phyloP scores from a whole-genome alignment of 148 eudicot species.

The Fagopyrum tataricum region DNA sequence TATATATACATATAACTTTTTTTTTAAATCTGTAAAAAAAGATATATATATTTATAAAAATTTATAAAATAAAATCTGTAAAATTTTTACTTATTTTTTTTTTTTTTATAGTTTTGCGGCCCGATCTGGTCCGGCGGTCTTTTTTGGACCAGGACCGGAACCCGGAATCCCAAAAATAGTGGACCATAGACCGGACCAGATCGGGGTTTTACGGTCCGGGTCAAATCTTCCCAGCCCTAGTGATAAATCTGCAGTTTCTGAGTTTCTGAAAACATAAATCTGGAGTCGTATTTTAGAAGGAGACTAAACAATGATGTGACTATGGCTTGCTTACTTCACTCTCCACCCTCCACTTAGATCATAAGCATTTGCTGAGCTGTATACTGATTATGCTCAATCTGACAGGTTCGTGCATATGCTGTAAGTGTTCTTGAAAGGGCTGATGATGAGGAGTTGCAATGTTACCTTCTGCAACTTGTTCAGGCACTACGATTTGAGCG shows the following conservation, averaged over 20 bases:
- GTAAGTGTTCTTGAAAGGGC: conserved; percentile 95
- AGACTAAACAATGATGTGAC: neutral
- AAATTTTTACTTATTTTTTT: no score
- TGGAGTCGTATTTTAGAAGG: neutral
- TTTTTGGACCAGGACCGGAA: no score
- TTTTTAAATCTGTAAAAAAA: no score
- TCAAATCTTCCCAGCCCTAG: no score
- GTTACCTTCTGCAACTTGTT: conserved; percentile 95
- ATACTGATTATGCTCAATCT: neutral
- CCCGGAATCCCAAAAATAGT: no score
- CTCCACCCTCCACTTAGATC: neutral
- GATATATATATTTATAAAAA: no score
- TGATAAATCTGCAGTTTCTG: neutral
- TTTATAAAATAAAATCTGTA: no score
- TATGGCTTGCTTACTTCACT: neutral
- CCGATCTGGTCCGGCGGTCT: no score
- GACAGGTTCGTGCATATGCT: conserved; percentile 97
- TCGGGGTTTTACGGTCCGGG: no score
- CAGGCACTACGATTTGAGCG: conserved; percentile 99
- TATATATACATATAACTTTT: no score
- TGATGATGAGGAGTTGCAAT: conserved; percentile 96
- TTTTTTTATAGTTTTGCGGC: no score
- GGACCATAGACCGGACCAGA: no score
- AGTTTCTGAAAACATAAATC: neutral
- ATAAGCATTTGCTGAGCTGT: neutral